These are phyloP conservation scores for Apocynum venetum DNA, from an alignment of 257 asterid genomes.

Conservation along the genomic window DNA sequence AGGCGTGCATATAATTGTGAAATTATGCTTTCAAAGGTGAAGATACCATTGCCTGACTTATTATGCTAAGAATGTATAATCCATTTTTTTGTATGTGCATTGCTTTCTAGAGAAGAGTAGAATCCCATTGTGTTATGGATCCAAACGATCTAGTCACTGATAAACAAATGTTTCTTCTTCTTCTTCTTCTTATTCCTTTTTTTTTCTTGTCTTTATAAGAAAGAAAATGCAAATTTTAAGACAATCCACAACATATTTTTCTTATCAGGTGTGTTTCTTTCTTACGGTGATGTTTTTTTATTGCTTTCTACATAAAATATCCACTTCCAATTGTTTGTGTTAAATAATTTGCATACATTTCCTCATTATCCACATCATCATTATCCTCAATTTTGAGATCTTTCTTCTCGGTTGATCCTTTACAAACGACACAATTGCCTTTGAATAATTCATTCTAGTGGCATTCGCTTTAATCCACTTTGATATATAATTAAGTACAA, in stretches of 20 bases:
- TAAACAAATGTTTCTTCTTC: not conserved
- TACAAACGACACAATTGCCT: too few relatives aligned
- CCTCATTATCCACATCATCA: too few relatives aligned
- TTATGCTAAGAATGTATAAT: slow-evolving; percentile 30
- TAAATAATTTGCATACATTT: not conserved
- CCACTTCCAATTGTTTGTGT: too few relatives aligned
- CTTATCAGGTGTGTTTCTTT: not conserved
- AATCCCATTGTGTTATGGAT: not conserved
- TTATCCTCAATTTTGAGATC: too few relatives aligned
- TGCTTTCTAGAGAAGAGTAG: not conserved
- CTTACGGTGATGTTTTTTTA: not conserved
- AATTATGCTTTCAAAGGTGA: slow-evolving; percentile 92
- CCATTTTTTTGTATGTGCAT: not conserved
- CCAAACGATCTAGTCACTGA: not conserved
- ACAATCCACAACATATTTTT: not conserved
- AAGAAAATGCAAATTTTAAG: not conserved
- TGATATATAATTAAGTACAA: too few relatives aligned
- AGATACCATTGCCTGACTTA: slow-evolving; percentile 74
- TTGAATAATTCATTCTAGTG: too few relatives aligned
- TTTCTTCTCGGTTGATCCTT: too few relatives aligned
- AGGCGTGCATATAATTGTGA: slow-evolving; percentile 96
- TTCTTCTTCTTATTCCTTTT: too few relatives aligned
- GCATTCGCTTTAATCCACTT: too few relatives aligned
- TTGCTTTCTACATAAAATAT: not conserved
- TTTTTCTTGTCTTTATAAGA: not conserved